Conservation (phyloP, 805 yeast species). For the Candida ortonii region DNA sequence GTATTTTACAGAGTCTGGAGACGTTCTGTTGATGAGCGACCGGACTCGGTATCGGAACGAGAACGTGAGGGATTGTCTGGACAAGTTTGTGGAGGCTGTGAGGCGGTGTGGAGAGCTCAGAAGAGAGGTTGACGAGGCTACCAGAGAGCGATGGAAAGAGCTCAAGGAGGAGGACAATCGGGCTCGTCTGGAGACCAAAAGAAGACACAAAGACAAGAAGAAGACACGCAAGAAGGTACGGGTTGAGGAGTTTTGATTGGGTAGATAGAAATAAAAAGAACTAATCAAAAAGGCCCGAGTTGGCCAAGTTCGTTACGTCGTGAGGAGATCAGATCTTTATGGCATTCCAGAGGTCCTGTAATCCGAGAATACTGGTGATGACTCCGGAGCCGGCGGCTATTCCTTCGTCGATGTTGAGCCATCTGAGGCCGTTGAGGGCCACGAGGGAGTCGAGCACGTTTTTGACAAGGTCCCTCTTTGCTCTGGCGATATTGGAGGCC, state of each 20-base stretch:
- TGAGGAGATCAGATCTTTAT: slow-evolving; percentile 26
- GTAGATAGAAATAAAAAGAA: slow-evolving; percentile 3
- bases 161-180: slow-evolving; percentile 24
- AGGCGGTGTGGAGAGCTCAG: slow-evolving; percentile 37
- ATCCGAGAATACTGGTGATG: slow-evolving; percentile 74
- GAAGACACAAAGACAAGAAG: slow-evolving; percentile 24
- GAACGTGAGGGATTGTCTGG: slow-evolving; percentile 45
- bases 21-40: slow-evolving; percentile 25
- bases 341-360: slow-evolving; percentile 66
- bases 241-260: slow-evolving; percentile 15
- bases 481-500: slow-evolving; percentile 34
- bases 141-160: slow-evolving; percentile 42
- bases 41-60: slow-evolving; percentile 40
- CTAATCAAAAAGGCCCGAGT: slow-evolving; percentile 1
- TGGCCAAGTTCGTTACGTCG: background rate
- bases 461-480: slow-evolving; percentile 68
- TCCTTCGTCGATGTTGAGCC: slow-evolving; percentile 68
- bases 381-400: slow-evolving; percentile 82
- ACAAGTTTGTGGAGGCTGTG: slow-evolving; percentile 42
- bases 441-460: slow-evolving; percentile 72
- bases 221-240: slow-evolving; percentile 16
- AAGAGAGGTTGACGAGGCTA: slow-evolving; percentile 39
- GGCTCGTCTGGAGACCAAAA: slow-evolving; percentile 21
- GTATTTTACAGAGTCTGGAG: slow-evolving; percentile 29
- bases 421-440: slow-evolving; percentile 65